Evolutionary conservation across 176 grass and related monocot genomes (phyloP), one percentile per base, ranked within the genome.

Genomic region (Oryza glumipatula): DNA sequence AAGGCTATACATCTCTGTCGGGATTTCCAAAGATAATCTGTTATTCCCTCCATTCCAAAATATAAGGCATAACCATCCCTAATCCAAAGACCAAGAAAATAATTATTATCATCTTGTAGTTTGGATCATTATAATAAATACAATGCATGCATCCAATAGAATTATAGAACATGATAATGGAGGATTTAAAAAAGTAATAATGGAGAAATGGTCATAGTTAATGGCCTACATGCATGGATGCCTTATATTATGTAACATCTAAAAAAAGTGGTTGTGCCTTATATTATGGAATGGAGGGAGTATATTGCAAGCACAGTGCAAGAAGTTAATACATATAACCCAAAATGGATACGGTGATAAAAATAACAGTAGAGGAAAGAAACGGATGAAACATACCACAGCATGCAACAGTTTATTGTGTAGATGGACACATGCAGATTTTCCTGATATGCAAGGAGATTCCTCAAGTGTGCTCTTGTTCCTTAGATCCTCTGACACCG

Each of bases 401-500:
- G 47, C 9, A 78, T 52, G 67, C 51, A 33, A 14, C 51, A 45
- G 51, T 19, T 78, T 85, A 77, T 64, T 85, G 78, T 68, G 46
- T 76, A 60, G 36, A 72, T 33, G 51, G 30, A 71, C 66, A 39
- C 32, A 19, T 16, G 6, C 6, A 22, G 19, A 66, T 32, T 46
- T 16, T 65, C n/a, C 43, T 35, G 32, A 58, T 22, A 15, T 17
- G 19, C 11, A 7, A 65, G 24, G 17, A 83, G 77, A 30, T 67
- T 74, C 52, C 4, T 43, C 33, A 16, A 13, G 41, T 78, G 6
- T 71, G 15, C 38, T 78, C 5, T 33, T 76, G 67, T 12, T 46
- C 70, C 47, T 84, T 26, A 87, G 67, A 98, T 95, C 83, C 89
- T 86, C 86, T 96, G 96, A 78, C 93, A 90, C 45, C 93, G 86